A percentile compares a stretch with the other conserved stretches of the same genome.
Conservation (phyloP, 2,329 filamentous ascomycete species). For the Didymosphaeria variabile region DNA sequence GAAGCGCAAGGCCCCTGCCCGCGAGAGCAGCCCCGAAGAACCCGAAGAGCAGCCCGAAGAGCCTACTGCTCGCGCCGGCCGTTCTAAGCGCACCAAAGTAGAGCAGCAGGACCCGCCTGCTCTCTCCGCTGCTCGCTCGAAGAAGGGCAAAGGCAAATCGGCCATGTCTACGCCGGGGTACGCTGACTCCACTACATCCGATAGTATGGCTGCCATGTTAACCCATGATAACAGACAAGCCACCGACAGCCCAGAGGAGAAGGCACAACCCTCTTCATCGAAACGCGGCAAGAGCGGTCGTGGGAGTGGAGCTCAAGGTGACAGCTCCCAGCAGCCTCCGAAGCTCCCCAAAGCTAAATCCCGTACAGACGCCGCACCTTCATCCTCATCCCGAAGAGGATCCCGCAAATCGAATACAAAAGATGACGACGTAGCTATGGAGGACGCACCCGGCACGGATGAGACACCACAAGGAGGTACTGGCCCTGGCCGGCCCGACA, state of each 20-base stretch:
- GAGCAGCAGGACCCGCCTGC: conserved; percentile 62
- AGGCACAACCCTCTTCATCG: conserved; percentile 66
- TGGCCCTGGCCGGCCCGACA: conserved; percentile 46
- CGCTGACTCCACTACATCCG: conserved; percentile 35
- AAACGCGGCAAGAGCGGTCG: conserved; percentile 79
- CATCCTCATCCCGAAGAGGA: conserved; percentile 40
- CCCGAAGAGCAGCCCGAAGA: conserved; percentile 51
- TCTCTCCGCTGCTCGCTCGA: conserved; percentile 58
- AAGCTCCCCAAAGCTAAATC: conserved; percentile 36
- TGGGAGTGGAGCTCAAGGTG: conserved; percentile 71
- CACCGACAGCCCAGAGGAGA: conserved; percentile 70
- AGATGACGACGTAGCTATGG: conserved; percentile 76
- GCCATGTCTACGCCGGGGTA: conserved; percentile 79
- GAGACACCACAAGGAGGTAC: conserved; percentile 41
- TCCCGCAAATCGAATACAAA: conserved; percentile 46
- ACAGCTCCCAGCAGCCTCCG: conserved; percentile 25
- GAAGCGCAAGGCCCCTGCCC: conserved; percentile 78
- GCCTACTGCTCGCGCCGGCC: conserved; percentile 46
- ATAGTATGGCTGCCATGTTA: conserved; percentile 20
- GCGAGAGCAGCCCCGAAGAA: conserved; percentile 56
- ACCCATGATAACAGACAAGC: conserved; percentile 62
- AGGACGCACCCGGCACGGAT: conserved; percentile 69
- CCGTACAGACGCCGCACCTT: conserved; percentile 33
- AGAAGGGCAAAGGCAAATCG: conserved; percentile 68
- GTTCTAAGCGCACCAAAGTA: conserved; percentile 68